Conservation (phyloP, 306 rosid species). For the Prunus campanulata region DNA sequence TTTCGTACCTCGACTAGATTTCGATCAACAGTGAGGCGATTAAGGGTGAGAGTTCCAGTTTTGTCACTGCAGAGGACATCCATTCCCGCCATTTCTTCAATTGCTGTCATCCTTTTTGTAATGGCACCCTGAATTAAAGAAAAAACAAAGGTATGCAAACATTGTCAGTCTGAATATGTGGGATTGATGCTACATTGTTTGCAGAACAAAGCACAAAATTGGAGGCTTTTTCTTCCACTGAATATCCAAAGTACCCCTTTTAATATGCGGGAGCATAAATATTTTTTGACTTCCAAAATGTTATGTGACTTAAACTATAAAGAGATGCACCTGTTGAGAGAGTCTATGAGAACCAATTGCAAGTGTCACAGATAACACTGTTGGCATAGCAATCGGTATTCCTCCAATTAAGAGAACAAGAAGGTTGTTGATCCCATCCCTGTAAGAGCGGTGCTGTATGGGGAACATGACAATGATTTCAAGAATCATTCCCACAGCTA, state of each 20-base stretch:
- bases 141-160: not conserved
- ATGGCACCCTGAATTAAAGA: conserved; percentile 64
- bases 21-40: conserved; percentile 75
- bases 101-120: conserved; percentile 93
- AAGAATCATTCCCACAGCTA: conserved; percentile 82
- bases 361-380: conserved; percentile 87
- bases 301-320: not conserved
- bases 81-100: conserved; percentile 97
- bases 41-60: conserved; percentile 87
- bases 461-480: conserved; percentile 89
- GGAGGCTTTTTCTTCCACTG: too few species aligned
- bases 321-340: conserved; percentile 72
- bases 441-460: conserved; percentile 67
- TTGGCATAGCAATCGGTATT: conserved; percentile 95
- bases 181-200: not conserved
- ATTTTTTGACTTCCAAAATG: conserved; percentile 5
- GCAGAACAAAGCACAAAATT: not conserved
- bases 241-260: too few species aligned
- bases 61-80: conserved; percentile 91
- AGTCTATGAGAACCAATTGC: conserved; percentile 90
- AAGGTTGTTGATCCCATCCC: conserved; percentile 89
- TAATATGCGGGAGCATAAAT: not conserved
- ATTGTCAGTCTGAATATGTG: conserved; percentile 20
- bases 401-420: conserved; percentile 94
- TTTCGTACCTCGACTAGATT: conserved; percentile 65